These are phyloP conservation scores for Tulasnella sp. DNA, from an alignment of 768 basidiomycete species.

Conservation along the genomic window DNA sequence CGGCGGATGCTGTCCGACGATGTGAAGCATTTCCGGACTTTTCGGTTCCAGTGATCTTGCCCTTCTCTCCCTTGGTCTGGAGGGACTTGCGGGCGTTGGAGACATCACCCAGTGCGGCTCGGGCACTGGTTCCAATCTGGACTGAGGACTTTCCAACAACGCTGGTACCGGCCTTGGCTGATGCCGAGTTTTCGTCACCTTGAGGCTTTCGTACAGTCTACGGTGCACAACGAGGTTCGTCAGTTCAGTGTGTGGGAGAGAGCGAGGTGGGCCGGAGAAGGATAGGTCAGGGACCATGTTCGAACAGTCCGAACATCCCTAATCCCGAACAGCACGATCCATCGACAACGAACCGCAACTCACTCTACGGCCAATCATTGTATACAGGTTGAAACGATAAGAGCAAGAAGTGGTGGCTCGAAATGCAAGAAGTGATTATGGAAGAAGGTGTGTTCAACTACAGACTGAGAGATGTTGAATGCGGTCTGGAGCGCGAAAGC, in stretches of 20 bases:
- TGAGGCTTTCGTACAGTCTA: background rate
- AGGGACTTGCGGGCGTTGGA: constrained; percentile 8
- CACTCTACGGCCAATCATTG: constrained; percentile 6
- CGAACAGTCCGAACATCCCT: background rate
- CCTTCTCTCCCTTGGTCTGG: constrained; percentile 10
- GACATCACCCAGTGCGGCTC: constrained; percentile 17
- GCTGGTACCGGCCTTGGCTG: background rate
- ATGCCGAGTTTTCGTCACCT: background rate
- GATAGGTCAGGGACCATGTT: background rate
- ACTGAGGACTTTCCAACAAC: background rate
- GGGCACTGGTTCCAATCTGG: background rate
- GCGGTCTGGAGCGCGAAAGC: background rate
- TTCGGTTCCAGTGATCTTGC: constrained; percentile 6
- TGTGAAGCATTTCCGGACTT: constrained; percentile 6
- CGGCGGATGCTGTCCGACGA: background rate
- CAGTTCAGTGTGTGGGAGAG: background rate
- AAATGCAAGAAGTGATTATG: constrained; percentile 1
- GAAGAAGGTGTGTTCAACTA: background rate
- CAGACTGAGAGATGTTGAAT: constrained; percentile 7
- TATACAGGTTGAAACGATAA: background rate
- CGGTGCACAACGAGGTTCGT: background rate
- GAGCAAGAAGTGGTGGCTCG: background rate
- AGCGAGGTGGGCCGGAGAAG: background rate
- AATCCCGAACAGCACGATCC: background rate
- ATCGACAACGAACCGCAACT: background rate